Base-by-base conservation (phyloP, 2,329 filamentous ascomycete genomes). In the Aspergillus sp. region DNA sequence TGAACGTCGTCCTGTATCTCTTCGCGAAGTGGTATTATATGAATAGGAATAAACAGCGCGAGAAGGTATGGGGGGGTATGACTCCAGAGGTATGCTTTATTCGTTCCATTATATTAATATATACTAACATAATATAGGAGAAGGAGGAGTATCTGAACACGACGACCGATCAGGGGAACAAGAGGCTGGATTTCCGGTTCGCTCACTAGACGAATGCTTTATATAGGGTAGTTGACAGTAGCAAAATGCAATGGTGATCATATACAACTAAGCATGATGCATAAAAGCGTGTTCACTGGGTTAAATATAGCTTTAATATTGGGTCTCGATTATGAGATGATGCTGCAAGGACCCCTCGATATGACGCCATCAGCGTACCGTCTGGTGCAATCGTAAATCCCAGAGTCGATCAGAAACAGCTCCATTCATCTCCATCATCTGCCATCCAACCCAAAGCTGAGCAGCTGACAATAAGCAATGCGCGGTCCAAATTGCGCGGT, bases 131-230 rank as follows among this genome's bases (percentile, higher is more conserved):
- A 12, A 2, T 23, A 35, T 21, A 80, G 64, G 75, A 84, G 68
- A 76, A 79, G 67, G 73, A 77, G 27, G 67, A 78, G 1, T 85
- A 85, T 58, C 58, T 81, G 3, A 64, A 76, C 35, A 81, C 77
- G 27, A 82, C 81, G 0, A 79, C 70, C 4, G 82, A 85, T 57
- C 74, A 84, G 65, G 83, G 83, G 0, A 78, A 78, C 57, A 81
- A 84, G 70, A 75, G 82, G 48, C 67, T 84, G 54, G 82, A 85
- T 62, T 85, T 85, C 64, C 68, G 79, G 17, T 85, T 85, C 59
- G 77, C 37, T 2, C 17, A 25, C 11, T 52, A 48, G 35, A 37
- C 14, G 1, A 8, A 25, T 31, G 1, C 9, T 6, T 25, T 31
- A 4, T 31, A 31, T 11, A 11, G 9, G 9, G 27, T 31, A 11